Evolutionary conservation across 2,329 filamentous ascomycete species (phyloP), one percentile per base, ranked within the genome.

Genomic region (Dactylonectria estremocensis): DNA sequence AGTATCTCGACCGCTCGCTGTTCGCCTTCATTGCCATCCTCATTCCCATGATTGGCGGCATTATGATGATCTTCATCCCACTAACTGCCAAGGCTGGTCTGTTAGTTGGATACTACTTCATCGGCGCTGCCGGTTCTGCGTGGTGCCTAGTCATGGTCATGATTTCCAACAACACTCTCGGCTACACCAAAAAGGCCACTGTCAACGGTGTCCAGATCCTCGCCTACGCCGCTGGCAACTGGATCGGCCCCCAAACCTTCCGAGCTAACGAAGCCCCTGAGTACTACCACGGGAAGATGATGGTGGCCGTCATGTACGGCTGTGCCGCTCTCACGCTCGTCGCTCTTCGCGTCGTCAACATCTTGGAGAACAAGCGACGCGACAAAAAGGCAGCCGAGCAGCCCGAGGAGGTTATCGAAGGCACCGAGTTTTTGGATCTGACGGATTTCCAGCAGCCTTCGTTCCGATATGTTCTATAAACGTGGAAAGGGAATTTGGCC

Each of bases 121-220:
- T 75, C 13, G 72, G 72, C 11, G 71, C 71, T 2, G 68, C 73
- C 0, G 73, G 75, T 24, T 72, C 75, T 3, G 65, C 76, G 1
- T 75, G 76, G 72, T 75, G 74, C 24, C 61, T 76, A 18, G 61
- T 75, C 52, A 74, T 76, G 73, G 72, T 74, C 40, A 74, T 73
- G 68, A 76, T 75, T 59, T 74, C 73, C 5, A 76, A 75, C 66
- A 77, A 77, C 37, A 77, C 72, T 0, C 73, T 72, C 16, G 77
- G 77, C 1, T 74, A 78, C 63, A 78, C 77, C 14, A 78, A 78
- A 55, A 77, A 77, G 58, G 75, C 71, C 14, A 76, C 73, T 1
- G 74, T 76, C 48, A 76, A 76, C 33, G 70, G 70, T 1, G 35
- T 72, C 2, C 72, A 74, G 59, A 70, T 72, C 45, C 56, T 75